Percentiles rank a stretch among this genome's conserved stretches.
phyloP scores from a whole-genome alignment of 345 rosid species.

The Adansonia digitata region DNA sequence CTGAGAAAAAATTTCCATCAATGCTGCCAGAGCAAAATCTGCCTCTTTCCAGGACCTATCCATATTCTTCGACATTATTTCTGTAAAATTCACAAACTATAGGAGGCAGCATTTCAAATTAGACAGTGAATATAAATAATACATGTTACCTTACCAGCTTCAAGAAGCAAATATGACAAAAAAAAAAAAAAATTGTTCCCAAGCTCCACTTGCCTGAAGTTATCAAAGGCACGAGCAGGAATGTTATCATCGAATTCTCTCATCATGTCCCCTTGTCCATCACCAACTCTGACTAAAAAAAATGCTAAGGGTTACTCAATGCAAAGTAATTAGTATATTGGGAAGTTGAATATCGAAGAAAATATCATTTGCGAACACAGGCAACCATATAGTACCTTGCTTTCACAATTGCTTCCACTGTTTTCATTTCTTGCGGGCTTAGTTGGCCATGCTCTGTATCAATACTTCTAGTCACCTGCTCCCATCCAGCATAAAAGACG shows the following conservation, averaged over 20 bases:
- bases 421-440: conserved; percentile 74
- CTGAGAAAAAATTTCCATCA: conserved; percentile 71
- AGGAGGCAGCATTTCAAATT: conserved; percentile 2
- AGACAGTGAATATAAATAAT: not conserved
- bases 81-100: conserved; percentile 64
- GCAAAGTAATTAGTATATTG: conserved; percentile 22
- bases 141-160: not conserved
- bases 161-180: not conserved
- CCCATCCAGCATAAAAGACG: not conserved
- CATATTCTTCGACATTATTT: conserved; percentile 52
- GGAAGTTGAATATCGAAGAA: not conserved
- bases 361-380: not conserved
- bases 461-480: conserved; percentile 58
- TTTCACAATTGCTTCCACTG: conserved; percentile 77
- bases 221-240: conserved; percentile 78
- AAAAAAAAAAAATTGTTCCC: not conserved
- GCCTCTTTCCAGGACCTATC: conserved; percentile 46
- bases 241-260: conserved; percentile 90
- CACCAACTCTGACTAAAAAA: conserved; percentile 87
- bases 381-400: conserved; percentile 53
- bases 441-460: conserved; percentile 47
- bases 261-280: conserved; percentile 94
- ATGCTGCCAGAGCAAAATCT: conserved; percentile 52
- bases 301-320: conserved; percentile 80
- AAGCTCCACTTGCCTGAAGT: conserved; percentile 49